Conservation (phyloP, 2,329 filamentous ascomycete genomes). For the Pseudogymnoascus sp. region DNA sequence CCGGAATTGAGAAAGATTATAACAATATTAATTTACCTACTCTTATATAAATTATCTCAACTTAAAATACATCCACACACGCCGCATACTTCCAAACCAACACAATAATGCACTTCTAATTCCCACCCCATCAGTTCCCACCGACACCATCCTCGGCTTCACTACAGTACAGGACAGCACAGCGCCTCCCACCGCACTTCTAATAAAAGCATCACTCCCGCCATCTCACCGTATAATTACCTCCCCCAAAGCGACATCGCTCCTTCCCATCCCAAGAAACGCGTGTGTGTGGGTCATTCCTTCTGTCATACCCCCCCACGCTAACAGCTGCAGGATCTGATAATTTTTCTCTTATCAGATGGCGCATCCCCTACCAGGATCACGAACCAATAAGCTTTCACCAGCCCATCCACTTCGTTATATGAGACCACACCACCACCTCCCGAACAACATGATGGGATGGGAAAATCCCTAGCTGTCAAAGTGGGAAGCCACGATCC, state of each 20-base stretch:
- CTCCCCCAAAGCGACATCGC: neutral
- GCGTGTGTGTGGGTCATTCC: neutral
- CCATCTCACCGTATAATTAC: neutral
- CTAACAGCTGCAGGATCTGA: slow-evolving; percentile 4
- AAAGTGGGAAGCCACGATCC: neutral
- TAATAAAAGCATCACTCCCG: neutral
- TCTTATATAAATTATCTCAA: neutral
- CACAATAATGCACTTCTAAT: neutral
- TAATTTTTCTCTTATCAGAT: slow-evolving; percentile 6
- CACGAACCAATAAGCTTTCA: neutral
- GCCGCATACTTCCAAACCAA: neutral
- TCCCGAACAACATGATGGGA: no score
- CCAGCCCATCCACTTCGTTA: neutral
- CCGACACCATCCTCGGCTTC: neutral
- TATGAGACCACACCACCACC: neutral
- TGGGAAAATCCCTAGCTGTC: neutral
- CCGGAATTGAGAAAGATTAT: neutral
- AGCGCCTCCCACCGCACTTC: neutral
- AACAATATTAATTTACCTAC: neutral
- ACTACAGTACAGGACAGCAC: neutral
- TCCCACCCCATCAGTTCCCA: neutral
- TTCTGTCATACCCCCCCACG: neutral
- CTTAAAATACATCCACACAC: neutral
- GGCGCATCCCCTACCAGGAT: neutral
- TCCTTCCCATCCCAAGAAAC: neutral